phyloP scores from a whole-genome alignment of 371 early-diverging fungal genomes.

The Synchytrium microbalum region DNA sequence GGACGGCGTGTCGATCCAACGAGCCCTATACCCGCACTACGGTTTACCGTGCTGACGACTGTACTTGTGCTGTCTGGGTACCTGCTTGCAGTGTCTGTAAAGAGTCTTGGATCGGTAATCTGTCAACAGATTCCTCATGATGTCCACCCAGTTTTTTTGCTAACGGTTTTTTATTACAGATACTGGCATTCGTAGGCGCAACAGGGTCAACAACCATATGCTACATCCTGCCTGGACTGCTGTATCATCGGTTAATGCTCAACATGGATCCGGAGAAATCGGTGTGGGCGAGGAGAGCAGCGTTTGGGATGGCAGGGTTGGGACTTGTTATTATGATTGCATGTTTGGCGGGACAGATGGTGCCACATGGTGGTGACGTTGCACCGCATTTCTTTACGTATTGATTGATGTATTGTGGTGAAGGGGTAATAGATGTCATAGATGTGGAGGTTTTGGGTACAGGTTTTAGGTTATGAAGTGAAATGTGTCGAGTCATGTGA shows the following conservation, averaged over 20 bases:
- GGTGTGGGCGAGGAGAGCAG: too few relatives aligned
- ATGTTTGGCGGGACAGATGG: too few relatives aligned
- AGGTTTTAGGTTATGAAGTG: too few relatives aligned
- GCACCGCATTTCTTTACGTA: too few relatives aligned
- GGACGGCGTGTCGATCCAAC: constrained; percentile 9
- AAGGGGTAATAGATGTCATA: too few relatives aligned
- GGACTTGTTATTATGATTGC: too few relatives aligned
- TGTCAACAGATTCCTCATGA: not conserved
- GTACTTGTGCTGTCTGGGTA: constrained; percentile 62
- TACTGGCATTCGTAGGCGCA: constrained; percentile 56
- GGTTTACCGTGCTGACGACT: constrained; percentile 61
- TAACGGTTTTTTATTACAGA: not conserved
- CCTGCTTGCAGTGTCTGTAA: constrained; percentile 64
- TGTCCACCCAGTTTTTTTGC: not conserved
- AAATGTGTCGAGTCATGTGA: too few relatives aligned
- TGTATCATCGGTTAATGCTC: constrained; percentile 77
- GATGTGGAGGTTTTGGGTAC: too few relatives aligned
- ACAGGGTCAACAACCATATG: constrained; percentile 97
- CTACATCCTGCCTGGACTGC: constrained; percentile 93
- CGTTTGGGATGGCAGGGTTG: too few relatives aligned
- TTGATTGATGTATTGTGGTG: too few relatives aligned
- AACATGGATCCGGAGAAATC: too few relatives aligned
- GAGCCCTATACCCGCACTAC: constrained; percentile 18
- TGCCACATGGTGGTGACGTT: too few relatives aligned
- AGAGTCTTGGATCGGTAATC: constrained; percentile 59